Evolutionary conservation across 805 yeast genomes (phyloP).

Genomic region (Ogataea henricii): DNA sequence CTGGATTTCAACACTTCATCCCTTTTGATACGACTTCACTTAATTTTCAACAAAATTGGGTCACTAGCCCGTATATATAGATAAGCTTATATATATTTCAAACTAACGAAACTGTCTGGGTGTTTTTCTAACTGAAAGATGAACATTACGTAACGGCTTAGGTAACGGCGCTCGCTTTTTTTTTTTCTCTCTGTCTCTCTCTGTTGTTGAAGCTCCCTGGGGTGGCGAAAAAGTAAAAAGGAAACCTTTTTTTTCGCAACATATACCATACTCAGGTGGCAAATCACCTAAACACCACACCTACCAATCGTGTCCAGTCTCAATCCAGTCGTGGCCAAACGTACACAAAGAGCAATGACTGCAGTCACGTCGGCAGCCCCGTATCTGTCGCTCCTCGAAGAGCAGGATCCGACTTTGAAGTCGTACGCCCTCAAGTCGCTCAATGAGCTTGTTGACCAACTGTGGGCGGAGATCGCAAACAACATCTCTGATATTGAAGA

Average conservation of each 20-base stretch:
- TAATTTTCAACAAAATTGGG: slow-evolving; percentile 6
- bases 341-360: slow-evolving; percentile 23
- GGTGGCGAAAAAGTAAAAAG: slow-evolving; percentile 11
- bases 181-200: not conserved
- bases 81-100: not conserved
- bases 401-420: slow-evolving; percentile 75
- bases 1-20: slow-evolving; percentile 5
- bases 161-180: not conserved
- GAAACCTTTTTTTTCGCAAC: not conserved
- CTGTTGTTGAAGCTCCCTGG: slow-evolving; percentile 5
- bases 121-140: too few relatives aligned
- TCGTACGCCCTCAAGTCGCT: slow-evolving; percentile 82
- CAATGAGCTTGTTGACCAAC: slow-evolving; percentile 79
- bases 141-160: not conserved
- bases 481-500: slow-evolving; percentile 86
- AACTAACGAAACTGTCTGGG: not conserved
- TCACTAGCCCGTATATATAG: not conserved
- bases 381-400: slow-evolving; percentile 83
- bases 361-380: slow-evolving; percentile 80
- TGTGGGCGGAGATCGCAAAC: slow-evolving; percentile 98
- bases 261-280: slow-evolving; percentile 10
- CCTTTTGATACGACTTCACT: not conserved
- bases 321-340: not conserved
- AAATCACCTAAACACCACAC: not conserved
- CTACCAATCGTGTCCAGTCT: not conserved